Base-by-base conservation (phyloP, 805 yeast genomes). In the Clavispora santaluciae region DNA sequence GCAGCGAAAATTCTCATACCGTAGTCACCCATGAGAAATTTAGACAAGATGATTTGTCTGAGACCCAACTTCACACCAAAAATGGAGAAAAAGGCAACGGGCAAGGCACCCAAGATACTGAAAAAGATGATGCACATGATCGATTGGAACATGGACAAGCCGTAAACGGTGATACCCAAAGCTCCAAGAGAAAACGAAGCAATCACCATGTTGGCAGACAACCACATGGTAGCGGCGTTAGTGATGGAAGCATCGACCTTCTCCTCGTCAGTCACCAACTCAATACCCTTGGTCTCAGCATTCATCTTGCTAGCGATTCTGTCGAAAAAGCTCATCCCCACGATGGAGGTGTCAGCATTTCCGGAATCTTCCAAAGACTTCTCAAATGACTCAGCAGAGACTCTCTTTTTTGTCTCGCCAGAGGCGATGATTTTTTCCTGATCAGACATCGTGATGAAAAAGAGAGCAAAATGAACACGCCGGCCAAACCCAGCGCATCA, bases 191-290 rank as follows among this genome's bases (percentile, higher is more conserved):
- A 72, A 53, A 77, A 79, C 13, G 96, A 78, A 16, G 96, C 88
- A 56, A 89, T 77, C 42, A 86, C 95, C 75, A 86, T 71, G 64
- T 89, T 88, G 26, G 95, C 95, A 6, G 95, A 83, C 54, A 84
- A 74, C 95, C 96, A 89, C 91, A 89, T 85, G 37, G 90, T 72
- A 34, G 88, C 87, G 22, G 93, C 85, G 49, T 76, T 77, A 66
- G 77, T 68, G 45, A 83, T 57, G 26, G 86, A 79, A 34, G 73
- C 73, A 46, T 82, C 87, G 35, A 75, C 73, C 59, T 86, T 82
- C 61, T 86, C 91, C 34, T 81, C 85, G 46, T 84, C 95, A 7
- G 86, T 79, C 42, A 90, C 76, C 31, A 83, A 72, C 54, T 87
- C 95, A 48, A 90, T 80, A 63, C 96, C 96, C 57, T 84, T 77